Conservation (phyloP, 495 filamentous ascomycete genomes). For the Xylaria acuta region DNA sequence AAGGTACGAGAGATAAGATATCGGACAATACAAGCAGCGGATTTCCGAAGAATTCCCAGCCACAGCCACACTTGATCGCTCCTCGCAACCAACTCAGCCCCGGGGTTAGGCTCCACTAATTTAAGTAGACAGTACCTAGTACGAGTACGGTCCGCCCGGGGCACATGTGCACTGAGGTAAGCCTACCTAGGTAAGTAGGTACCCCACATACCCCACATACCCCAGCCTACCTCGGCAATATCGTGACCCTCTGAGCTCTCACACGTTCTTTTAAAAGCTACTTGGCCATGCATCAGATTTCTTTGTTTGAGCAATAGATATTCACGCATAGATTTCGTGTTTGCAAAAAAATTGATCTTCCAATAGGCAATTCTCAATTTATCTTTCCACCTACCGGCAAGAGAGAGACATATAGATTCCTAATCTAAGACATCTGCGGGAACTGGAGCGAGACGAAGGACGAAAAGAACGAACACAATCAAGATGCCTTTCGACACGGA, state of each 20-base stretch:
- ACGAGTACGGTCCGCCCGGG: neutral
- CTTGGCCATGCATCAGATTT: neutral
- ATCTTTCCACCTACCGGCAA: neutral
- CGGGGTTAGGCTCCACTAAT: neutral
- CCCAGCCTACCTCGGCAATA: slow-evolving; percentile 24
- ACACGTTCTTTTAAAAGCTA: slow-evolving; percentile 2
- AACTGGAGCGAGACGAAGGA: neutral
- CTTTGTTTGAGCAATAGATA: neutral
- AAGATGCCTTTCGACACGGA: slow-evolving; percentile 92
- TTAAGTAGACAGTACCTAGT: no score
- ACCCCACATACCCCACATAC: neutral
- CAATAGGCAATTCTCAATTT: neutral
- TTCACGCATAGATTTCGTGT: neutral
- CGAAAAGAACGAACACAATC: slow-evolving; percentile 12
- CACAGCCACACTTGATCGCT: neutral
- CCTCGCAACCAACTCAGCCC: neutral
- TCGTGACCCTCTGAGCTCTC: neutral
- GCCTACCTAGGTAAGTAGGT: slow-evolving; percentile 7
- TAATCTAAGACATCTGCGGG: neutral
- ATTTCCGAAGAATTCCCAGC: neutral
- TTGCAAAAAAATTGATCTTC: neutral
- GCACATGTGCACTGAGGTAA: neutral
- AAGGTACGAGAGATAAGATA: neutral
- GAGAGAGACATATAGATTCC: neutral
- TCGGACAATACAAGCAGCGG: neutral